Base-by-base conservation (phyloP, 805 yeast genomes). In the Candida khao-thaluensis region DNA sequence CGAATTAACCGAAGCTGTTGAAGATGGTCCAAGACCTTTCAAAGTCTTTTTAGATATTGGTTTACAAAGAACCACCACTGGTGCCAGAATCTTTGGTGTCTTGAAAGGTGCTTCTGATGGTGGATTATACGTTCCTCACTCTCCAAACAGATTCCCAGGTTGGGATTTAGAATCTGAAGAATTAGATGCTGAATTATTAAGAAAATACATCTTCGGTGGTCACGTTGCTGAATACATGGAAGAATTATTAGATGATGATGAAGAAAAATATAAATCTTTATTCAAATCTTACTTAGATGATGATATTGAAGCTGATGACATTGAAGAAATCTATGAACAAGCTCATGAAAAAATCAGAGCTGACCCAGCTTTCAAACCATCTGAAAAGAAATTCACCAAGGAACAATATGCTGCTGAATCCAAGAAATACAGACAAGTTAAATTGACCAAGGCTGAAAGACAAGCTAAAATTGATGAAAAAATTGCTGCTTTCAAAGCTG, bases 171-270 rank as follows among this genome's bases (percentile, higher is more conserved):
- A 93, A 81, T 66, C 84, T 62, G 96, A 93, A 80, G 99, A 93
- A 79, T 82, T 93, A 63, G 99, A 93, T 69, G 88, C 96, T 62
- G 99, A 93, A 70, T 74, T 81, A 59, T 82, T 93, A 73, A 88
- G 97, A 88, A 88, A 87, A 77, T 93, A 93, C 95, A 93, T 93
- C 81, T 85, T 91, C 69, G 98, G 95, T 80, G 98, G 98, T 74
- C 99, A 93, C 85, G 90, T 93, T 67, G 83, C 99, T 66, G 98
- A 93, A 82, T 93, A 93, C 93, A 93, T 93, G 96, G 99, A 93
- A 82, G 98, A 91, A 81, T 86, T 93, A 71, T 91, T 93, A 73
- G 99, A 93, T 66, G 99, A 91, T 73, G 99, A 91, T 85, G 99
- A 91, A 81, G 99, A 91, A 82, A 91, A 93, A 79, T 91, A 82